Conservation (phyloP, 2,329 filamentous ascomycete species). For the Neofusicoccum sp. region DNA sequence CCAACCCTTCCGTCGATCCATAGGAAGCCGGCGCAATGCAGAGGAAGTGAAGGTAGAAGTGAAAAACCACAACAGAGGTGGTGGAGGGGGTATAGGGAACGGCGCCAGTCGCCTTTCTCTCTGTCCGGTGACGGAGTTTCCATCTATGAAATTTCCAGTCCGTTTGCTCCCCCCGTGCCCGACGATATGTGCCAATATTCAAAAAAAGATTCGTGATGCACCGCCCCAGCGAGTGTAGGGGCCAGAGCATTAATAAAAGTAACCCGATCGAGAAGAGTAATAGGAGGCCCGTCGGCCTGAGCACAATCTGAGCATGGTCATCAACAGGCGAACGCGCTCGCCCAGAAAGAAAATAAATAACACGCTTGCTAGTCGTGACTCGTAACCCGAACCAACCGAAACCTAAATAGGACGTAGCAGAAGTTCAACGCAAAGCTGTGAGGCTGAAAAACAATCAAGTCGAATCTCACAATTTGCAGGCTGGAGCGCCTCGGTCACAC, state of each 20-base stretch:
- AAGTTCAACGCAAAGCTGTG: slow-evolving; percentile 6
- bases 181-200: slow-evolving; percentile 15
- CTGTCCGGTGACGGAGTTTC: slow-evolving; percentile 21
- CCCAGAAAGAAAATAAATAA: slow-evolving; percentile 17
- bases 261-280: not conserved
- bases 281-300: not conserved
- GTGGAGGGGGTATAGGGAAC: slow-evolving; percentile 21
- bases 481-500: not conserved
- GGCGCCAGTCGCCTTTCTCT: slow-evolving; percentile 19
- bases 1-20: slow-evolving; percentile 17
- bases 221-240: slow-evolving; percentile 12
- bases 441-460: not conserved
- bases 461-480: slow-evolving; percentile 1
- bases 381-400: slow-evolving; percentile 21
- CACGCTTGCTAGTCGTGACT: slow-evolving; percentile 22
- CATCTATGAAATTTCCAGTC: slow-evolving; percentile 21
- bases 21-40: slow-evolving; percentile 18
- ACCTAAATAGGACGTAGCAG: not conserved
- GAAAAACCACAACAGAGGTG: slow-evolving; percentile 9
- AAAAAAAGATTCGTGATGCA: slow-evolving; percentile 18
- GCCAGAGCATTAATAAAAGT: not conserved
- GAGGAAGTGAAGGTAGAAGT: slow-evolving; percentile 16
- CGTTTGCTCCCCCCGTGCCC: slow-evolving; percentile 19
- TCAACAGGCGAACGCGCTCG: slow-evolving; percentile 16
- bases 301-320: slow-evolving; percentile 16